phyloP scores from a whole-genome alignment of 345 rosid genomes.

The Arabidopsis suecica region DNA sequence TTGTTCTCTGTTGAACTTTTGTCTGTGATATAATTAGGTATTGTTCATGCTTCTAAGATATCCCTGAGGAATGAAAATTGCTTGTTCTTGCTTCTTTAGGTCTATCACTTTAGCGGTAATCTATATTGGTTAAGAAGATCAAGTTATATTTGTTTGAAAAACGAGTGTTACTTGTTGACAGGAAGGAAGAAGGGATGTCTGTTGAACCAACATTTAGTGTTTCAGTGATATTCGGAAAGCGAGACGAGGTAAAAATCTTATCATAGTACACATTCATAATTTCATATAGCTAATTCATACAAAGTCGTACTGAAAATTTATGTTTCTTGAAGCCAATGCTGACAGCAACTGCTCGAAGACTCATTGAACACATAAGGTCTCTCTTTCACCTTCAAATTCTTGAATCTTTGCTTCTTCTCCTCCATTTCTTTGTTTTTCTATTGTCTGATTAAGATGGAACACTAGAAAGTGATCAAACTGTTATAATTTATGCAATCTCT shows the following conservation, averaged over 20 bases:
- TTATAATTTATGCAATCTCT: constrained; percentile 7
- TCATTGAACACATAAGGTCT: constrained; percentile 88
- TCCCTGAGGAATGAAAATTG: constrained; percentile 9
- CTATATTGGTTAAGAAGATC: background rate
- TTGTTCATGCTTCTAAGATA: background rate
- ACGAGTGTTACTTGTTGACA: constrained; percentile 36
- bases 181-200: constrained; percentile 91
- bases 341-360: constrained; percentile 77
- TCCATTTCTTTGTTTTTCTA: background rate
- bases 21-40: constrained; percentile 29
- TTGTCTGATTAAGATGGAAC: constrained; percentile 14
- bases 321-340: constrained; percentile 72
- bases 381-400: constrained; percentile 7
- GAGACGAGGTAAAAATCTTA: constrained; percentile 69
- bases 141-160: background rate
- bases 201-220: constrained; percentile 76
- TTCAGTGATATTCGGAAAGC: constrained; percentile 87
- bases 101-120: background rate
- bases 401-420: constrained; percentile 2
- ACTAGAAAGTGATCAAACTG: constrained; percentile 9
- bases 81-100: background rate
- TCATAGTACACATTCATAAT: background rate
- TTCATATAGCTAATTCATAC: background rate
- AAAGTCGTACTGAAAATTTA: constrained; percentile 15
- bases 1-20: constrained; percentile 49